Evolutionary conservation across 495 filamentous ascomycete genomes (phyloP), one percentile per base, ranked within the genome.

Genomic region (Daldinia vernicosa): DNA sequence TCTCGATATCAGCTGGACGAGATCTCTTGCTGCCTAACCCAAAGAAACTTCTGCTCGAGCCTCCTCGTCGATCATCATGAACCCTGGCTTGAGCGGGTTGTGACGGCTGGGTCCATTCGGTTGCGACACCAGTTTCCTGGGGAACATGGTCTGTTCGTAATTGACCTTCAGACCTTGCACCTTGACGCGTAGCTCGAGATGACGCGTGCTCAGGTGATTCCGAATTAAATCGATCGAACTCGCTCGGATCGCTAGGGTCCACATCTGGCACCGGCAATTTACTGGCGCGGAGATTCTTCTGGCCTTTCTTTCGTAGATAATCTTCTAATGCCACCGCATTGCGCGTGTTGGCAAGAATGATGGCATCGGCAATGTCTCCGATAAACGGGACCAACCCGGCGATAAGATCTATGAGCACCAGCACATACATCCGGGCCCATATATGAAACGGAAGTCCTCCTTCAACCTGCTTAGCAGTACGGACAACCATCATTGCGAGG

Each of bases 321-420:
- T 87, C 84, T 72, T 97, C 91, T n/a, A 97, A 84, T 8, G 91
- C 74, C 50, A 90, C 82, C 4, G 91, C 91, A 73, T 94, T 97
- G 66, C 88, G 84, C 1, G 92, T 94, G 75, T 97, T 97, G 77
- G 89, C 85, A 37, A 85, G 77, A 66, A 82, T 84, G 9, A 83
- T 19, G 2, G 82, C 78, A 75, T 98, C 95, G 37, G 86, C 86
- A 26, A 98, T 26, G 72, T 98, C 95, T 19, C 95, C 95, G 6
- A 97, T 59, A 69, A 98, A 87, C 0, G 95, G 95, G 19, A 97
- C 82, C 7, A 99, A 81, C 14, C 95, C 95, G 45, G 97, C 84
- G 58, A 87, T 72, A 68, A 96, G 92, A 78, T 98, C 95, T 28
- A 94, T 56, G 3, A 88, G 53, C 50, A 98, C 85, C 78, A 96